A percentile compares a stretch with the other conserved stretches of the same genome.
phyloP scores from a whole-genome alignment of 345 rosid species.

The Populus nigra region DNA sequence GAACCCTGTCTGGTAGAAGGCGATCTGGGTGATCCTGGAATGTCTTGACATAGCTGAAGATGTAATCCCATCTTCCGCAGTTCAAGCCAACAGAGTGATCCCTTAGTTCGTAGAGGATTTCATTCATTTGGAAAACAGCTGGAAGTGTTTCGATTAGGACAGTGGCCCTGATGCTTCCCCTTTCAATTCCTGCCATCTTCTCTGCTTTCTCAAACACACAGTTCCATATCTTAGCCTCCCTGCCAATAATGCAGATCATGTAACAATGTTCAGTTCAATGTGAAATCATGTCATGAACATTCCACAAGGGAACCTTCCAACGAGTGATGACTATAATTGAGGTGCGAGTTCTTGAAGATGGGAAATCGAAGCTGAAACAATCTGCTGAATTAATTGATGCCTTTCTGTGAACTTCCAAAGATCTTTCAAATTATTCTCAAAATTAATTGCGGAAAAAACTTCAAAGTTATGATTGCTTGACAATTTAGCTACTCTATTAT shows the following conservation, averaged over 20 bases:
- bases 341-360: background rate
- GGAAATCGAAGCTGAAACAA: background rate
- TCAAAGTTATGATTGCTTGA: background rate
- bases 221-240: conserved; percentile 97
- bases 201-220: conserved; percentile 80
- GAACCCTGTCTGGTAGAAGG: conserved; percentile 76
- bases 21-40: conserved; percentile 83
- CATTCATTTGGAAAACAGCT: conserved; percentile 93
- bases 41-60: conserved; percentile 91
- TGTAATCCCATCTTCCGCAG: conserved; percentile 97
- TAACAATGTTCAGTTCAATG: background rate
- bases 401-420: background rate
- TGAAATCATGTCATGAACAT: background rate
- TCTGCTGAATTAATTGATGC: background rate
- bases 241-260: conserved; percentile 27
- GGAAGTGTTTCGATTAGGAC: conserved; percentile 88
- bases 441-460: background rate
- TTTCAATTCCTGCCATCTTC: conserved; percentile 75
- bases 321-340: background rate
- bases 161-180: conserved; percentile 84
- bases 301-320: background rate
- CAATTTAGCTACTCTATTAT: background rate
- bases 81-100: conserved; percentile 86
- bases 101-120: conserved; percentile 75
- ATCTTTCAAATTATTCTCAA: background rate